Base-by-base conservation (phyloP, 106 monocot genomes). In the Platanthera guangdongensis region DNA sequence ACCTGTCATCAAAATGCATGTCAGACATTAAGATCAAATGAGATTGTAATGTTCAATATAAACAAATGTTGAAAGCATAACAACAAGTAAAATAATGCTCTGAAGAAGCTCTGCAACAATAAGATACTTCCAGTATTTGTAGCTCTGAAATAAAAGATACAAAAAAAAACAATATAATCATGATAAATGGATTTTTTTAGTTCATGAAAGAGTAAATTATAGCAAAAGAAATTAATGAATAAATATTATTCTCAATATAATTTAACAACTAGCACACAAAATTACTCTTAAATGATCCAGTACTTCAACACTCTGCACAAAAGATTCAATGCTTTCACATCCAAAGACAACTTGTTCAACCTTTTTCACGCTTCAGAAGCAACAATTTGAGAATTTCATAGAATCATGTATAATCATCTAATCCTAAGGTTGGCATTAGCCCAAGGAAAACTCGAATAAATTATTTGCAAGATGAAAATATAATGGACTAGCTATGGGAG, bases 1-100 rank as follows among this genome's bases (percentile, higher is more conserved):
- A 81, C 96, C 96, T 97, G 64, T 9, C 52, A 82, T 73, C 76
- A 51, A 39, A 67, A 65, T 77, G 13, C 51, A 51, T 48, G 51
- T 4, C 51, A 25, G 16, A 70, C 1, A 25, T 51, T 72, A 70
- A 48, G 47, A 47, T 47, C 70, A 9, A 16, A 48, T 70, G n/a
- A 48, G n/a, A 70, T 16, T 25, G 14, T 70, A 47, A 15, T 70
- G 47, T 9, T 2, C 65, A 65, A 12, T 9, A 65, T 7, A 65
- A 59, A 57, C 25, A 65, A 14, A 65, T 4, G 11, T 65, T 65
- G 65, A 65, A 32, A 65, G 11, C 32, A 65, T 65, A 32, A 3
- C 21, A 32, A 28, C 30, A 64, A 64, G 21, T 9, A 65, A 32
- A 7, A 30, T 65, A 32, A 65, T 30, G 25, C 0, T 65, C 25